Percentiles rank a stretch among this genome's conserved stretches.
phyloP scores from a whole-genome alignment of 345 rosid species.

The Psidium guajava region DNA sequence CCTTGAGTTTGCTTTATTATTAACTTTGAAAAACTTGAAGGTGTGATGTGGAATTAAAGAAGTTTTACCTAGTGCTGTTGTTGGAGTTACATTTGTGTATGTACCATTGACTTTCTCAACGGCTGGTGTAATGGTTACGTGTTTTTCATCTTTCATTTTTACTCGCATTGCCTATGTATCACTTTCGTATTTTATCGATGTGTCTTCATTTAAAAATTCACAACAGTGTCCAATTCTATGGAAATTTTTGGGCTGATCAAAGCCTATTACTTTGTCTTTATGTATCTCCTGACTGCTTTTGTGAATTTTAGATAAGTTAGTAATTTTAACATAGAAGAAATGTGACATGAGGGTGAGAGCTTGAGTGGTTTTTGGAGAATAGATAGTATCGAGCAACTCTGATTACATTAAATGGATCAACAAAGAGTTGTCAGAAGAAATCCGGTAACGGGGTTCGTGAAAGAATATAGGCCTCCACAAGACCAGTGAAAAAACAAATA shows the following conservation, averaged over 20 bases:
- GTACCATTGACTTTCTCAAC: not conserved
- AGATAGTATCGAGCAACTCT: not conserved
- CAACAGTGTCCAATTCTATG: not conserved
- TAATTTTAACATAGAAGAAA: not conserved
- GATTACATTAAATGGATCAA: no score
- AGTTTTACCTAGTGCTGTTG: rapidly evolving
- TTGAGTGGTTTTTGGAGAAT: not conserved
- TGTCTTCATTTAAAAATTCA: not conserved
- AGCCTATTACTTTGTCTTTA: not conserved
- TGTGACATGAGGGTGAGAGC: not conserved
- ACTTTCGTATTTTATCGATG: not conserved
- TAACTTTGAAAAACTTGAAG: no score
- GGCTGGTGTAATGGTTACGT: not conserved
- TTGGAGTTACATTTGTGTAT: not conserved
- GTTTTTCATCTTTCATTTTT: not conserved
- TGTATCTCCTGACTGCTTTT: not conserved
- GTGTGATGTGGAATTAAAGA: not conserved
- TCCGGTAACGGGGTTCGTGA: no score
- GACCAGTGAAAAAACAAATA: not conserved
- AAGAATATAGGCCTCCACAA: no score
- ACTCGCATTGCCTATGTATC: not conserved
- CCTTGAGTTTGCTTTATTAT: not conserved
- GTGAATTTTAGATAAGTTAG: not conserved
- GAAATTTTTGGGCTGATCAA: not conserved
- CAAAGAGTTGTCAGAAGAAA: no score